A percentile compares a stretch with the other conserved stretches of the same genome.
These are phyloP conservation scores for Phyllosticta citribraziliensis DNA, from an alignment of 2,329 filamentous ascomycete genomes.

Conservation along the genomic window DNA sequence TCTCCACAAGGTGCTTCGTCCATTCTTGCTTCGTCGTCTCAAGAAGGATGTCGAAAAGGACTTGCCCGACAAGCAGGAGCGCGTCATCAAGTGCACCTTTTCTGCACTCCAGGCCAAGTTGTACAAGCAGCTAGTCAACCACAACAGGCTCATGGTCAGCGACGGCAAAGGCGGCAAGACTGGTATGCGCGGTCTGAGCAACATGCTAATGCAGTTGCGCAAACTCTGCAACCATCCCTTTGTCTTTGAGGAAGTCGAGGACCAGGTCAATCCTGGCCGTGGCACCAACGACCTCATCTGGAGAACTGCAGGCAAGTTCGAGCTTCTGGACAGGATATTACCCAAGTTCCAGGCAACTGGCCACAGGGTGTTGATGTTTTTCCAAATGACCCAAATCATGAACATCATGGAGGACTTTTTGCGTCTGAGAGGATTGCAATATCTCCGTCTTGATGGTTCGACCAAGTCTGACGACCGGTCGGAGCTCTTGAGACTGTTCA, in stretches of 20 bases:
- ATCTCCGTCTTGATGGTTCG: slow-evolving; percentile 87
- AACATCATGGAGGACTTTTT: slow-evolving; percentile 99
- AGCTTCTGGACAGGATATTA: slow-evolving; percentile 81
- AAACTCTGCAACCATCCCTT: slow-evolving; percentile 99
- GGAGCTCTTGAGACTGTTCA: slow-evolving; percentile 80
- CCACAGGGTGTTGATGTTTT: slow-evolving; percentile 98
- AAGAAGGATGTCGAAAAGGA: slow-evolving; percentile 99
- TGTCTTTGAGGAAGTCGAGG: slow-evolving; percentile 95
- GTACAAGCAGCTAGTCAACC: slow-evolving; percentile 94
- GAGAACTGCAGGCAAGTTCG: slow-evolving; percentile 95
- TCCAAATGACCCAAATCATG: slow-evolving; percentile 99
- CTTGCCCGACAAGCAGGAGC: slow-evolving; percentile 95
- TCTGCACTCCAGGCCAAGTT: slow-evolving; percentile 86
- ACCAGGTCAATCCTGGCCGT: slow-evolving; percentile 87
- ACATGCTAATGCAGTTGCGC: slow-evolving; percentile 99
- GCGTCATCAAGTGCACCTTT: slow-evolving; percentile 98
- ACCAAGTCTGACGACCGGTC: slow-evolving; percentile 97
- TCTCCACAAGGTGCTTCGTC: slow-evolving; percentile 92
- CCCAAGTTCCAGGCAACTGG: slow-evolving; percentile 88
- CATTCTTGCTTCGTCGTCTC: slow-evolving; percentile 93
- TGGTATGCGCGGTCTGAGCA: slow-evolving; percentile 86
- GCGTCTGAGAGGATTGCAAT: slow-evolving; percentile 70
- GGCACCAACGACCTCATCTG: slow-evolving; percentile 88
- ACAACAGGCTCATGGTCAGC: slow-evolving; percentile 89
- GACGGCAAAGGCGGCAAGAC: slow-evolving; percentile 95